Evolutionary conservation across 2,329 filamentous ascomycete species (phyloP).

Genomic region (Penicillium aurantiogriseum): DNA sequence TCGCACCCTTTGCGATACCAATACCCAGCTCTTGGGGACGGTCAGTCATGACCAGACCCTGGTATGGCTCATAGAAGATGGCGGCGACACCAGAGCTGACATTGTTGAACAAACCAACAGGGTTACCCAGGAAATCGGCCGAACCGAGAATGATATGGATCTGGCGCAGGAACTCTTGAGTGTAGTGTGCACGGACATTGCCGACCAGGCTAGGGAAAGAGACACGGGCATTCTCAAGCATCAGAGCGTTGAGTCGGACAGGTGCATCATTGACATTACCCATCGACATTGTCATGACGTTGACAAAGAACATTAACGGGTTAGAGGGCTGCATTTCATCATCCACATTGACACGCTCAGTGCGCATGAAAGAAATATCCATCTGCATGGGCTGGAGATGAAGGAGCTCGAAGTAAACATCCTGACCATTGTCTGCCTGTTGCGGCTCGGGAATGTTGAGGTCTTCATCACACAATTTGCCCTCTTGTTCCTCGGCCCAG

Average conservation of each 20-base stretch:
- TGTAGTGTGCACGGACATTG: constrained; percentile 91
- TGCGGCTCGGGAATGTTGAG: constrained; percentile 91
- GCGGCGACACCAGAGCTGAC: constrained; percentile 95
- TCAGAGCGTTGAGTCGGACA: constrained; percentile 85
- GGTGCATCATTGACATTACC: constrained; percentile 98
- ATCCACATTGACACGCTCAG: constrained; percentile 92
- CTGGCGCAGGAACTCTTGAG: constrained; percentile 92
- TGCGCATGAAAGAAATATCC: constrained; percentile 94
- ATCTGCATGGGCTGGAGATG: constrained; percentile 98
- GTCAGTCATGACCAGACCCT: constrained; percentile 94
- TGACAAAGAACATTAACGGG: constrained; percentile 97
- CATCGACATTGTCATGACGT: constrained; percentile 98
- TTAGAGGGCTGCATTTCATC: constrained; percentile 88
- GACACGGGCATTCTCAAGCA: constrained; percentile 92
- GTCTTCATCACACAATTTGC: constrained; percentile 81
- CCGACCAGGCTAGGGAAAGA: constrained; percentile 79
- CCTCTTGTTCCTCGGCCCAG: constrained; percentile 80
- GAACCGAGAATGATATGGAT: constrained; percentile 97
- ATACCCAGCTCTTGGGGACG: constrained; percentile 91
- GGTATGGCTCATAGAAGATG: constrained; percentile 99
- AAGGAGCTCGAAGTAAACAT: constrained; percentile 96
- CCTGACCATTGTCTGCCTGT: constrained; percentile 78
- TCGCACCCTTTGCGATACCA: constrained; percentile 93
- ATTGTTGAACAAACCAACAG: constrained; percentile 96
- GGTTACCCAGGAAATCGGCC: constrained; percentile 95